Conservation (phyloP, 2,329 filamentous ascomycete species). For the Colletotrichum navitas region DNA sequence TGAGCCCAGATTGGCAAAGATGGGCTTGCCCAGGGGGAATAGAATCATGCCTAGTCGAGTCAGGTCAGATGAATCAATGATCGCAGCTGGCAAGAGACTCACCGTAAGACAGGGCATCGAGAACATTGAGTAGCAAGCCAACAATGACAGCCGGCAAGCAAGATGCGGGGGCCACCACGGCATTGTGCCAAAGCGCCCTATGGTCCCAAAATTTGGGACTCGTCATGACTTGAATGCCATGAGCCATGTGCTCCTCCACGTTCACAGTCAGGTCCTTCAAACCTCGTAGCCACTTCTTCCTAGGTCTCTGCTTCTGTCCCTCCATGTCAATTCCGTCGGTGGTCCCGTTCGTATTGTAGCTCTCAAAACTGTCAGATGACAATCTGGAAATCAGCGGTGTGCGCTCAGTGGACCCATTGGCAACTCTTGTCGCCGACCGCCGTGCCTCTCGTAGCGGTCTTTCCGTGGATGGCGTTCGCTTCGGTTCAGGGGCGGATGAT, state of each 20-base stretch:
- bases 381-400: conserved; percentile 61
- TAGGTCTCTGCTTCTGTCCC: conserved; percentile 58
- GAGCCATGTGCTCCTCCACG: conserved; percentile 49
- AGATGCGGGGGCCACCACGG: conserved; percentile 74
- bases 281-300: conserved; percentile 52
- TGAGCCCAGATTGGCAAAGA: conserved; percentile 88
- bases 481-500: conserved; percentile 21
- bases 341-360: conserved; percentile 45
- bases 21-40: conserved; percentile 88
- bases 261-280: conserved; percentile 50
- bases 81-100: conserved; percentile 47
- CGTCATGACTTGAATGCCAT: conserved; percentile 45
- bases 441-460: conserved; percentile 33
- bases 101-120: conserved; percentile 96
- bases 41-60: conserved; percentile 80
- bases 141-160: conserved; percentile 89
- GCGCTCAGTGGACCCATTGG: conserved; percentile 53
- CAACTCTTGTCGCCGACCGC: conserved; percentile 23
- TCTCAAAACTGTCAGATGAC: conserved; percentile 45
- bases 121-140: conserved; percentile 88
- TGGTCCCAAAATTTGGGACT: conserved; percentile 70
- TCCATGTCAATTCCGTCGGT: conserved; percentile 60
- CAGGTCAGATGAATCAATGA: conserved; percentile 40
- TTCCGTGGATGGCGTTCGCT: conserved; percentile 21
- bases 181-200: conserved; percentile 72